Evolutionary conservation across 202 grass and related monocot species (phyloP).

Genomic region (Zoysia matrella): DNA sequence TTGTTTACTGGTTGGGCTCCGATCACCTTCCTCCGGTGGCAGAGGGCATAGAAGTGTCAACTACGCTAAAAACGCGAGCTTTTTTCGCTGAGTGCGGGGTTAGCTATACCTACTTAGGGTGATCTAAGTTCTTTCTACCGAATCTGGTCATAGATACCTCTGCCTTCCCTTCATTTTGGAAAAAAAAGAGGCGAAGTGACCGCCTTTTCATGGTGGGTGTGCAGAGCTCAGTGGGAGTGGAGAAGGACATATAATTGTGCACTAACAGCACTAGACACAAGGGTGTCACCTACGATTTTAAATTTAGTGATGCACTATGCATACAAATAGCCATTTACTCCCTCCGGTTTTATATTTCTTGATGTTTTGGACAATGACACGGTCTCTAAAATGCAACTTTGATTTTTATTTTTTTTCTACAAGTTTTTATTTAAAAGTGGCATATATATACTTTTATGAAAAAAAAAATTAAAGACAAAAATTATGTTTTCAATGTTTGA

Average conservation of each 20-base stretch:
- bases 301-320: neutral
- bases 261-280: neutral
- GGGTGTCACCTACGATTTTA: neutral
- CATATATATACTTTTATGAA: too few species aligned
- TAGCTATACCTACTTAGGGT: constrained; percentile 50
- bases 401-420: too few species aligned
- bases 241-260: constrained; percentile 7
- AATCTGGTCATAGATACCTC: constrained; percentile 46
- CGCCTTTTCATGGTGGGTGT: constrained; percentile 2
- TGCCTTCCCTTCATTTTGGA: constrained; percentile 31
- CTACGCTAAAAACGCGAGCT: constrained; percentile 28
- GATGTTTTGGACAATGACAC: too few species aligned
- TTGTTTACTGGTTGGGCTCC: constrained; percentile 41
- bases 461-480: too few species aligned
- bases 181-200: neutral
- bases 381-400: too few species aligned
- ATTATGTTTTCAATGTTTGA: too few species aligned
- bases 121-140: constrained; percentile 46
- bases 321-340: neutral
- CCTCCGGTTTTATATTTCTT: too few species aligned
- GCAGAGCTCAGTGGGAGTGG: neutral
- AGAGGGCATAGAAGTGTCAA: constrained; percentile 24
- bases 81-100: constrained; percentile 48
- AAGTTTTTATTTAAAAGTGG: too few species aligned
- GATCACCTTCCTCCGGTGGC: neutral